Base-by-base conservation (phyloP, 495 filamentous ascomycete genomes). In the Penicillium longicatenatum region DNA sequence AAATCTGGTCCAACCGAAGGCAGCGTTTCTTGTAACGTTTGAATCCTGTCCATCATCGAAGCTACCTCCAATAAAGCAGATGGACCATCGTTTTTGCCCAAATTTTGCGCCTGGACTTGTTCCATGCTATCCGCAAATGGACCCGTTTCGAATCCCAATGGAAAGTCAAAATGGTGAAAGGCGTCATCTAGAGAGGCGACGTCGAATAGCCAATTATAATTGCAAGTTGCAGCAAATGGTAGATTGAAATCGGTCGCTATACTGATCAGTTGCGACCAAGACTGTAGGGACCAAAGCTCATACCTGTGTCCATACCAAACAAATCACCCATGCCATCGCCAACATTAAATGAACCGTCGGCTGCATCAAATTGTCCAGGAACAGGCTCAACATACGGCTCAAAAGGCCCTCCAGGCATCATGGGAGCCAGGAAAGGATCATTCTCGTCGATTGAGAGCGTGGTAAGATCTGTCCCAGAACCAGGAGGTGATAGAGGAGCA, bases 191-290 rank as follows among this genome's bases (percentile, higher is more conserved):
- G 64, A 19, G 68, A 67, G 24, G 66, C 57, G 41, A 77, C 72
- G 52, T 79, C 77, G 65, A 85, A 85, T 17, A 84, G 57, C 81
- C 82, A 84, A 56, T 81, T 80, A 58, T 83, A 84, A 53, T 84
- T 81, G 52, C 70, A 72, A 39, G 78, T 76, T 6, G 81, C 80
- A 6, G 80, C 83, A 60, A 83, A 86, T 2, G 81, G 81, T 56
- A 80, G 78, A 52, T 83, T 82, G 56, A 85, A 85, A 16, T 79
- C 81, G 55, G 72, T 82, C 12, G 78, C 76, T 76, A 51, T 24
- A 24, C 10, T 14, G 17, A 50, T 73, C 58, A 72, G 55, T 2
- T 29, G 14, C 52, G 12, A 26, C 16, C 22, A 1, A 37, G 3
- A 2, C 8, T 21, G 14, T 10, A 9, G 17, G 31, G 7, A 24